phyloP scores from a whole-genome alignment of 768 basidiomycete genomes.

The Podaxis rugospora region DNA sequence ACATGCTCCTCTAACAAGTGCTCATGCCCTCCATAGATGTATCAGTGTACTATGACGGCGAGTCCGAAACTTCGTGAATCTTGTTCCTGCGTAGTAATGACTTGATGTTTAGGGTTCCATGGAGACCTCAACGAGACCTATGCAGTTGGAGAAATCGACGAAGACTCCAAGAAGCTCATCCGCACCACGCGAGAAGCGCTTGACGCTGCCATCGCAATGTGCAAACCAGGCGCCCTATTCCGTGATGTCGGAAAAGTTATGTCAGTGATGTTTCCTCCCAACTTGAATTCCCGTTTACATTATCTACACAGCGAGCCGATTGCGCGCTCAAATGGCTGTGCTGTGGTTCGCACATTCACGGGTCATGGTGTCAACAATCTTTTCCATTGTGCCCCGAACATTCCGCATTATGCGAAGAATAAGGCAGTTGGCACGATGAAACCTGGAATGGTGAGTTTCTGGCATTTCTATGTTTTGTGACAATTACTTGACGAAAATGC shows the following conservation, averaged over 20 bases:
- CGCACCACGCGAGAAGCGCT: constrained; percentile 76
- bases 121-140: constrained; percentile 92
- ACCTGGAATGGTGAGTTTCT: constrained; percentile 72
- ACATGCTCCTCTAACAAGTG: neutral
- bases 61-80: constrained; percentile 7
- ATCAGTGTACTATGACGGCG: constrained; percentile 74
- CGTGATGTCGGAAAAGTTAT: constrained; percentile 85
- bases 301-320: constrained; percentile 66
- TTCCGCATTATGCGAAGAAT: constrained; percentile 94
- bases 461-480: neutral
- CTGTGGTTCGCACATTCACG: constrained; percentile 89
- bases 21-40: constrained; percentile 48
- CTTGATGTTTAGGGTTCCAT: constrained; percentile 63
- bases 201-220: constrained; percentile 86
- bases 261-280: constrained; percentile 39
- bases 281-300: neutral
- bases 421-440: constrained; percentile 94
- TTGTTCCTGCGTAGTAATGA: neutral
- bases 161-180: constrained; percentile 80
- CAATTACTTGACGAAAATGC: neutral
- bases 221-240: constrained; percentile 91
- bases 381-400: constrained; percentile 83
- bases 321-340: constrained; percentile 77
- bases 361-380: constrained; percentile 87
- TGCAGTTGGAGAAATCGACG: constrained; percentile 82